Evolutionary conservation across 352 stramenopile species (phyloP), one percentile per base, ranked within the genome.

Genomic region (Globisporangium nagaii): DNA sequence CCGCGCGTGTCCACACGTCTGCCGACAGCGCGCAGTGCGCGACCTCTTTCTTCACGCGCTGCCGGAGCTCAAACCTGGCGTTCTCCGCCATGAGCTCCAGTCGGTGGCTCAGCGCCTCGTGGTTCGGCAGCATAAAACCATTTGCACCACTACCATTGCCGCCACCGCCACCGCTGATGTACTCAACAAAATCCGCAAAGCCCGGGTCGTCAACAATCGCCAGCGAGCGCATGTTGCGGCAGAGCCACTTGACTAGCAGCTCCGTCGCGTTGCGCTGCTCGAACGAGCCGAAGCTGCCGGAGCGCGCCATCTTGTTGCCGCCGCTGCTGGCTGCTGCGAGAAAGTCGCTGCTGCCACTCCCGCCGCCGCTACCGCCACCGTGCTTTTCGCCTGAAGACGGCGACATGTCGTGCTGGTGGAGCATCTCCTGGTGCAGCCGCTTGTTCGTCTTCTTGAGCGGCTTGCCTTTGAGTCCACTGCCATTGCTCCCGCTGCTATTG

Each of bases 191-290:
- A 2, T 54, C 61, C 12, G 41, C 53, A 30, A 82, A 68, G 9
- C 66, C 68, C 0, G 53, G 48, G 15, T 82, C 71, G 6, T 74
- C 44, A 0, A 68, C 66, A 27, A 72, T 49, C 11, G 63, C 60
- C 11, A 77, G 58, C 17, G 71, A 53, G 5, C 71, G 65, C 45
- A 76, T 51, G 25, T 53, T 64, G n/a, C 53, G 27, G n/a, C 63
- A 62, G 37, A 81, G 44, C 71, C 71, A 81, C 31, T 65, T 64
- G 32, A 79, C 22, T 7, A 81, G 55, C 43, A 71, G 45, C 41
- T 81, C 71, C 3, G 34, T 52, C 4, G 62, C 68, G 11, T 71
- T 53, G 27, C 68, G 71, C 43, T 67, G 48, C 20, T 71, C 69
- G 24, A 56, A 45, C 8, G 42, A 32, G 12, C 48, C 31, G 25